Base-by-base conservation (phyloP, 2,329 filamentous ascomycete species). In the Aspergillus oerlinghausenensis region DNA sequence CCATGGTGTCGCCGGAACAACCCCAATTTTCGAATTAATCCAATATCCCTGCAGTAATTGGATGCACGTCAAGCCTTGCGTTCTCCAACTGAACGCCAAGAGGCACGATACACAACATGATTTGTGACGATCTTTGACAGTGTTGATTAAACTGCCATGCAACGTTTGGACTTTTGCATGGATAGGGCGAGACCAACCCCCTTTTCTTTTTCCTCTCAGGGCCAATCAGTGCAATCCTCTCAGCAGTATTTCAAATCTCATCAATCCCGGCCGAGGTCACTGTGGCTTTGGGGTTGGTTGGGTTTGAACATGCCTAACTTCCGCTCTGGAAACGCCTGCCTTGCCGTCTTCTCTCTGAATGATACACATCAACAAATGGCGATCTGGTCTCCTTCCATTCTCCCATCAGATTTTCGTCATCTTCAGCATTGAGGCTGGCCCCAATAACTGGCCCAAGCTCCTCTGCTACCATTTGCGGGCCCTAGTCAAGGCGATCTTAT, bases 221-320 rank as follows among this genome's bases (percentile, higher is more conserved):
- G 56, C 69, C 69, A 71, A 71, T 72, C 64, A 70, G 58, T 59
- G 56, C 70, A 69, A 65, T 66, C 60, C 60, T 66, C 51, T 19
- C 48, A 50, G 61, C 50, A 58, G 60, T 50, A 56, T 62, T 66
- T 64, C 54, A 52, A 65, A 64, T 69, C 67, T 52, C 55, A 61
- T 17, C 17, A 17, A 65, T 61, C 55, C 55, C 59, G 64, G 58
- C 64, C 62, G 65, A 65, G 63, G 60, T 56, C 64, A 61, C 60
- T 65, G 11, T 21, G 11, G 8, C 21, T n/a, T 23, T 25, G 43
- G 23, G 23, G 23, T 23, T 26, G 43, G 25, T 47, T 26, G 43
- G 43, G 23, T 23, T 47, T 23, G 6, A 26, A 23, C 11, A 14
- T 23, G 21, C 21, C 19, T 23, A 25, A 17, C 26, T 11, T 43